A percentile compares a stretch with the other conserved stretches of the same genome.
phyloP scores from a whole-genome alignment of 1,139 yeast genomes.

The Kodamaea anthophila region DNA sequence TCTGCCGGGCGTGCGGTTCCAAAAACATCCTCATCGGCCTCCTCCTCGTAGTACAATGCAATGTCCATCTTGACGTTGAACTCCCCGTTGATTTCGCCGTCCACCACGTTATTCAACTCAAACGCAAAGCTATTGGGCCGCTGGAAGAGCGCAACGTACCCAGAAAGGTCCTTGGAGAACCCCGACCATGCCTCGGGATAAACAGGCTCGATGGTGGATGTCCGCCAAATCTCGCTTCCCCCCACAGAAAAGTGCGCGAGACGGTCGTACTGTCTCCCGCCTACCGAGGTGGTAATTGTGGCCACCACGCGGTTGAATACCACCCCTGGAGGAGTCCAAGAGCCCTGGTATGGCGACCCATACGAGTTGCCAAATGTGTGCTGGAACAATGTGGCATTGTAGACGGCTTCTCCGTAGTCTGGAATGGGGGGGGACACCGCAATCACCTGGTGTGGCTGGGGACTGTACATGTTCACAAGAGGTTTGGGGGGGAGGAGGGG shows the following conservation, averaged over 20 bases:
- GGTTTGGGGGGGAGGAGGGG: background rate
- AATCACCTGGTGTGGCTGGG: slow-evolving; percentile 16
- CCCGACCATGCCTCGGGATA: slow-evolving; percentile 34
- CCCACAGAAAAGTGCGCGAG: slow-evolving; percentile 63
- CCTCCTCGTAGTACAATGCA: slow-evolving; percentile 38
- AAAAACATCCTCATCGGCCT: slow-evolving; percentile 13
- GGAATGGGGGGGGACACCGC: slow-evolving; percentile 26
- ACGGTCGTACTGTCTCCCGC: slow-evolving; percentile 73
- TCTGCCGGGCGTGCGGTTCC: slow-evolving; percentile 25
- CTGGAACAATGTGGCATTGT: slow-evolving; percentile 30
- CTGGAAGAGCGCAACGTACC: slow-evolving; percentile 48
- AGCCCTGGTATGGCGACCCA: slow-evolving; percentile 45
- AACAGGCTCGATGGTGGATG: slow-evolving; percentile 80
- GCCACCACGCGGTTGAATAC: slow-evolving; percentile 58
- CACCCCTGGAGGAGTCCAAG: slow-evolving; percentile 33
- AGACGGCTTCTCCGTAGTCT: slow-evolving; percentile 36
- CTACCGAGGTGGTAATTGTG: slow-evolving; percentile 50
- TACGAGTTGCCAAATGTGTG: slow-evolving; percentile 54
- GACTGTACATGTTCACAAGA: background rate
- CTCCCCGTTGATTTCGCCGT: slow-evolving; percentile 51
- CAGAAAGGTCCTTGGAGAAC: slow-evolving; percentile 59
- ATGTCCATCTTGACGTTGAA: slow-evolving; percentile 51
- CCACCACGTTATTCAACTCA: slow-evolving; percentile 62
- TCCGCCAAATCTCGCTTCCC: slow-evolving; percentile 73
- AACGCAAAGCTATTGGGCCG: slow-evolving; percentile 26